phyloP scores from a whole-genome alignment of 306 rosid species.

The Gleditsia sinensis region DNA sequence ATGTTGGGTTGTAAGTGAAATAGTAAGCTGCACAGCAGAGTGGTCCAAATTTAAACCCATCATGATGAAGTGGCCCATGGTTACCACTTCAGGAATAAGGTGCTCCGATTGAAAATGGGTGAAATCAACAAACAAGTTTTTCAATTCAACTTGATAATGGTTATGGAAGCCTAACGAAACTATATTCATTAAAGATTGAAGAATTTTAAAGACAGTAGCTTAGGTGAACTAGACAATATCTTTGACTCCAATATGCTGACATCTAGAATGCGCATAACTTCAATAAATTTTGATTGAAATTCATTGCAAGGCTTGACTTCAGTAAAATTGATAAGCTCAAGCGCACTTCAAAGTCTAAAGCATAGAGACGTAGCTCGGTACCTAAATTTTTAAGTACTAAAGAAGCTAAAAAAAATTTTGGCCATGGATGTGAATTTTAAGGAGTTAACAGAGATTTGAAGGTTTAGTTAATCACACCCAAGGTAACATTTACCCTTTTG shows the following conservation, averaged over 20 bases:
- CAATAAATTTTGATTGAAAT: not conserved
- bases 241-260: not conserved
- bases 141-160: slow-evolving; percentile 14
- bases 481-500: not conserved
- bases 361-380: not conserved
- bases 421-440: not conserved
- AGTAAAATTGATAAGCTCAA: not conserved
- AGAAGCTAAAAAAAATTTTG: not conserved
- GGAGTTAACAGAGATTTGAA: not conserved
- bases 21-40: not conserved
- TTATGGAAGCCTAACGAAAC: no score
- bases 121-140: slow-evolving; percentile 13
- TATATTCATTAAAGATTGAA: no score
- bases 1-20: not conserved
- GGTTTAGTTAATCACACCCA: not conserved
- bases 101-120: slow-evolving; percentile 21
- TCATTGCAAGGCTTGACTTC: not conserved
- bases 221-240: not conserved
- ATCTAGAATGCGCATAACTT: not conserved
- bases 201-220: no score
- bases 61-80: not conserved
- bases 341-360: not conserved
- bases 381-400: not conserved
- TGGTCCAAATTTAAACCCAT: not conserved
- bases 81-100: not conserved